A percentile compares a stretch with the other conserved stretches of the same genome.
Evolutionary conservation across 2,329 filamentous ascomycete species (phyloP).

Genomic region (Colletotrichum graminicola): DNA sequence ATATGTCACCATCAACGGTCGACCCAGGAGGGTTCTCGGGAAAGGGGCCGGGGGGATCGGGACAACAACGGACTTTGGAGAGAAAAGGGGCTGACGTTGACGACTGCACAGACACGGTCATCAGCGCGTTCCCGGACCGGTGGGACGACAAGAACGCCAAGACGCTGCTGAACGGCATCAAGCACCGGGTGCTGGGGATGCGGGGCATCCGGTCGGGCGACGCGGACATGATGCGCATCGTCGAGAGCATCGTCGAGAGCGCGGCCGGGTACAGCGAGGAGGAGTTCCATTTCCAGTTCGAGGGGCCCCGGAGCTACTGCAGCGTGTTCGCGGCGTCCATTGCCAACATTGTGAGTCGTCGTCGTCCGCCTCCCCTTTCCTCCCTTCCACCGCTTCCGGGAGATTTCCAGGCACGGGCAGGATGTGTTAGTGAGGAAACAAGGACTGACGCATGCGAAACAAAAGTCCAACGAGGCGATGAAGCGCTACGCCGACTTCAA

Average conservation of each 20-base stretch:
- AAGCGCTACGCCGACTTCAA: conserved; percentile 42
- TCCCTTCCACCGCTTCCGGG: not conserved
- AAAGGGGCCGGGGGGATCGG: too few relatives aligned
- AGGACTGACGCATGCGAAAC: not conserved
- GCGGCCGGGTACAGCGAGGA: conserved; percentile 41
- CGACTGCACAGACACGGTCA: conserved; percentile 31
- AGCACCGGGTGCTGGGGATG: conserved; percentile 39
- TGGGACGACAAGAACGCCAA: conserved; percentile 45
- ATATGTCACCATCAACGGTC: not conserved
- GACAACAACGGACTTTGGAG: too few relatives aligned
- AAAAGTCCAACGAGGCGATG: conserved; percentile 42
- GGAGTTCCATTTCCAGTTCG: conserved; percentile 43
- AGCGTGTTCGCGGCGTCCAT: conserved; percentile 40
- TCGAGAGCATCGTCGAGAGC: conserved; percentile 31
- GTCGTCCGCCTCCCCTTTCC: too few relatives aligned
- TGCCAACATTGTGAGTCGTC: conserved; percentile 31
- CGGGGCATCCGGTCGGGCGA: conserved; percentile 28
- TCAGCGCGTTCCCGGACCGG: conserved; percentile 41
- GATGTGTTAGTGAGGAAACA: too few relatives aligned
- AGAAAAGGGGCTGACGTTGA: too few relatives aligned
- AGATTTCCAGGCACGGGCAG: too few relatives aligned
- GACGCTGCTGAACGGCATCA: conserved; percentile 42
- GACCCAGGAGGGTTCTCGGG: too few relatives aligned
- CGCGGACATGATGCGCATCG: conserved; percentile 39
- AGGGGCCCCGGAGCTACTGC: conserved; percentile 40